Evolutionary conservation across 306 rosid species (phyloP).

Genomic region (Vigna nakashimae): DNA sequence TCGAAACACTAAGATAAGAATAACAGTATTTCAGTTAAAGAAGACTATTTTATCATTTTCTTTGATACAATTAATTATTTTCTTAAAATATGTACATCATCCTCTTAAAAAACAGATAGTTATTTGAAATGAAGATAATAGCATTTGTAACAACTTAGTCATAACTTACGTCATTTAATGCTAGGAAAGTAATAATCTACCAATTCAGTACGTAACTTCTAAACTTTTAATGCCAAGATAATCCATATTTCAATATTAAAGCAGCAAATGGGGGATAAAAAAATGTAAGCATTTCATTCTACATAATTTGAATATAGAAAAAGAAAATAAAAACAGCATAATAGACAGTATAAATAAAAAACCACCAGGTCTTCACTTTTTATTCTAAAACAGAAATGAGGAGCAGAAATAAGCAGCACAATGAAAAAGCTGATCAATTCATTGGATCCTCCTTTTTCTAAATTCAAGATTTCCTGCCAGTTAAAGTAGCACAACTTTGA

Average conservation of each 20-base stretch:
- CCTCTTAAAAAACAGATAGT: neutral
- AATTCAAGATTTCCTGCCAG: slow-evolving; percentile 51
- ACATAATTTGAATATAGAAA: neutral
- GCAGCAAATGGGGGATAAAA: slow-evolving; percentile 1
- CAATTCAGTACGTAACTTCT: neutral
- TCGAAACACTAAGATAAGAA: too few species aligned
- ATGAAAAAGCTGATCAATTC: slow-evolving; percentile 47
- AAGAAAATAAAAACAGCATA: slow-evolving; percentile 15
- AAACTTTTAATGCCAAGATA: neutral
- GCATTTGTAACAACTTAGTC: neutral
- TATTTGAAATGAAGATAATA: neutral
- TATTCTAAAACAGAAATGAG: slow-evolving; percentile 38
- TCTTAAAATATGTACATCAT: neutral
- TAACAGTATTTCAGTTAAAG: neutral
- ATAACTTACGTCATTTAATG: slow-evolving; percentile 1
- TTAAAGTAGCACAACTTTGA: slow-evolving; percentile 49
- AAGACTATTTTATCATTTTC: neutral
- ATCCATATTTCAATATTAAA: slow-evolving; percentile 13
- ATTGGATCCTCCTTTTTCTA: slow-evolving; percentile 54
- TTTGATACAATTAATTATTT: neutral
- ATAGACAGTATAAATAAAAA: slow-evolving; percentile 24
- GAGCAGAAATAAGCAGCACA: slow-evolving; percentile 44
- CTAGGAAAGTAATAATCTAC: slow-evolving; percentile 3
- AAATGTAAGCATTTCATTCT: slow-evolving; percentile 11
- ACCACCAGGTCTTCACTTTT: slow-evolving; percentile 34